Conservation (phyloP, 176 grass and related monocot species). For the Metroxylon sagu region DNA sequence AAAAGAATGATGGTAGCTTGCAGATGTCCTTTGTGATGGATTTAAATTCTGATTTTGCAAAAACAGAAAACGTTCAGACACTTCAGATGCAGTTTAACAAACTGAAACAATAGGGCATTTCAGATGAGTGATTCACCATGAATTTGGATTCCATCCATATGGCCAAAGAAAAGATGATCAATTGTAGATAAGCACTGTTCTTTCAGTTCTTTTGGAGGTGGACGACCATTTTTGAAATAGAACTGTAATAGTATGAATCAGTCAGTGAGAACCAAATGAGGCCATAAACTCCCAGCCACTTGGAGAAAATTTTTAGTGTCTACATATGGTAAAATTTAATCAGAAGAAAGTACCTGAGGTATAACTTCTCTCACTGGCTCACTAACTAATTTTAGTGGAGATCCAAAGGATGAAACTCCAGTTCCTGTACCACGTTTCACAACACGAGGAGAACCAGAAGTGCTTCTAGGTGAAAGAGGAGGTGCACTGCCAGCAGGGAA, state of each 20-base stretch:
- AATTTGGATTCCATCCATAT: conserved; percentile 66
- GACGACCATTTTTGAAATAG: conserved; percentile 88
- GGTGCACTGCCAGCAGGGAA: conserved; percentile 95
- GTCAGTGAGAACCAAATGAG: conserved; percentile 16
- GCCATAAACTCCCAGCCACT: background rate
- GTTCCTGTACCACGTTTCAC: conserved; percentile 47
- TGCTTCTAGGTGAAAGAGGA: conserved; percentile 93
- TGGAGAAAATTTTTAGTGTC: too few relatives aligned
- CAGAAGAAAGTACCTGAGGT: conserved; percentile 59
- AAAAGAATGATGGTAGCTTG: conserved; percentile 87
- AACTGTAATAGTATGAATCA: conserved; percentile 47
- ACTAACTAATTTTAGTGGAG: conserved; percentile 94
- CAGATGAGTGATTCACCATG: conserved; percentile 39
- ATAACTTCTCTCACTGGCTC: conserved; percentile 91
- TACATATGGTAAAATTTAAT: background rate
- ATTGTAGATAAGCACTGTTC: conserved; percentile 92
- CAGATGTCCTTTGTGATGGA: conserved; percentile 88
- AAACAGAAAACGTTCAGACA: conserved; percentile 21
- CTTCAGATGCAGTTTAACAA: conserved; percentile 1
- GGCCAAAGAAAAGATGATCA: conserved; percentile 86
- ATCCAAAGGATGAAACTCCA: conserved; percentile 74
- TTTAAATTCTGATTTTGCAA: conserved; percentile 74
- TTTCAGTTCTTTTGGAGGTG: conserved; percentile 72
- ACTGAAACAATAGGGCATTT: conserved; percentile 2
- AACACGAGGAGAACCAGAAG: conserved; percentile 79